A percentile compares a stretch with the other conserved stretches of the same genome.
Conservation (phyloP, 2,329 filamentous ascomycete genomes). For the Cordyceps pruinosa region DNA sequence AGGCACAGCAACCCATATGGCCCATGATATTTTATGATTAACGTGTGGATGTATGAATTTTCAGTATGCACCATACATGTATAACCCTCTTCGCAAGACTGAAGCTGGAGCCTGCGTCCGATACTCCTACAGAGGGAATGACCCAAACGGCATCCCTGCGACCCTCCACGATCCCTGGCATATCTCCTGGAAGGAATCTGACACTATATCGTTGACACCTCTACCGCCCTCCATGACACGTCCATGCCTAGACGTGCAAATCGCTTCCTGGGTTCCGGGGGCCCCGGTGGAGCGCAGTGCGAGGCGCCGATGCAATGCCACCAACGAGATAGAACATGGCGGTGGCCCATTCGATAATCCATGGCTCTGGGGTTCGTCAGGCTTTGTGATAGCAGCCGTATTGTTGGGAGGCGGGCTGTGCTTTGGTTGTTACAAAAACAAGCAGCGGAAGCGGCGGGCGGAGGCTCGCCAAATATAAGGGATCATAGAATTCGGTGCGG, state of each 20-base stretch:
- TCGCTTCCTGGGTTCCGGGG: not conserved
- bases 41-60: not conserved
- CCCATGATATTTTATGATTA: too few relatives aligned
- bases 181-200: not conserved
- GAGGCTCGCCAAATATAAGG: too few relatives aligned
- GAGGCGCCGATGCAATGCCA: not conserved
- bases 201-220: not conserved
- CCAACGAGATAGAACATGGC: not conserved
- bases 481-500: too few relatives aligned
- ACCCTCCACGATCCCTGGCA: not conserved
- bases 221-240: not conserved
- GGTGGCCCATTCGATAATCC: too few relatives aligned
- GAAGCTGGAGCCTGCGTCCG: not conserved
- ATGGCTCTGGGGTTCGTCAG: not conserved
- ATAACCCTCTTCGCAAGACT: not conserved
- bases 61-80: not conserved
- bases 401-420: not conserved
- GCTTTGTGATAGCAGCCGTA: not conserved
- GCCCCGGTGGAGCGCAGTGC: not conserved
- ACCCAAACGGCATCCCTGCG: too few relatives aligned
- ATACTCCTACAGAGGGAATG: not conserved
- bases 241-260: not conserved
- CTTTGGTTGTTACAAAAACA: not conserved
- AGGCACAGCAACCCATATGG: too few relatives aligned
- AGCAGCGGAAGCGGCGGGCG: not conserved